phyloP scores from a whole-genome alignment of 805 yeast species.

The Maudiozyma serrabonitensis region DNA sequence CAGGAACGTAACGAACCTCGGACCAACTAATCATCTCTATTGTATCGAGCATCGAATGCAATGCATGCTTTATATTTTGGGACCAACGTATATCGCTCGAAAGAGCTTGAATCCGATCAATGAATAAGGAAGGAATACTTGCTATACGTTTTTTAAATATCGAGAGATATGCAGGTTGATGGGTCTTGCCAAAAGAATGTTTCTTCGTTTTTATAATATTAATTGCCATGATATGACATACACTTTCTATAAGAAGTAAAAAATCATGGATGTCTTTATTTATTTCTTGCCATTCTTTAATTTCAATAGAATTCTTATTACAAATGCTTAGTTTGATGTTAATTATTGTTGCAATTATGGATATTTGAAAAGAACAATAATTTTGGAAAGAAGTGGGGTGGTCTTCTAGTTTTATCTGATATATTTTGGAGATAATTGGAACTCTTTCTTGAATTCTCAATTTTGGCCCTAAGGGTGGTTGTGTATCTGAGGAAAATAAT shows the following conservation, averaged over 20 bases:
- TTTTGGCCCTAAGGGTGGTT: too few species aligned
- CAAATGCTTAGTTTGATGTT: constrained; percentile 4
- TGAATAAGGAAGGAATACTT: too few species aligned
- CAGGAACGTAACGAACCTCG: background rate
- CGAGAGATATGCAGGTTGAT: background rate
- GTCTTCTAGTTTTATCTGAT: too few species aligned
- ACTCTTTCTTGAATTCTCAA: too few species aligned
- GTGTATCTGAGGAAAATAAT: background rate
- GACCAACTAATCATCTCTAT: background rate
- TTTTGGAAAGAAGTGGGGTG: background rate
- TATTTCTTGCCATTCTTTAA: background rate
- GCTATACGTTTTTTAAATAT: background rate
- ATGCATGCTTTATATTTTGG: background rate
- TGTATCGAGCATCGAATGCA: background rate
- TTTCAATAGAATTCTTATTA: background rate
- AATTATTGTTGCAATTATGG: background rate
- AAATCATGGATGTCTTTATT: constrained; percentile 1
- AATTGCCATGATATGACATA: background rate
- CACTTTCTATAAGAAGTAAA: constrained; percentile 2
- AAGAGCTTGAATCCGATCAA: too few species aligned
- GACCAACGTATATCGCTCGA: background rate
- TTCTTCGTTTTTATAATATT: background rate
- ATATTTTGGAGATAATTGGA: background rate
- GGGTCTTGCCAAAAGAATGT: background rate
- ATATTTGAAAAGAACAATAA: background rate